Evolutionary conservation across 73 alveolate genomes (phyloP).

Genomic region (Paramecium octaurelia): DNA sequence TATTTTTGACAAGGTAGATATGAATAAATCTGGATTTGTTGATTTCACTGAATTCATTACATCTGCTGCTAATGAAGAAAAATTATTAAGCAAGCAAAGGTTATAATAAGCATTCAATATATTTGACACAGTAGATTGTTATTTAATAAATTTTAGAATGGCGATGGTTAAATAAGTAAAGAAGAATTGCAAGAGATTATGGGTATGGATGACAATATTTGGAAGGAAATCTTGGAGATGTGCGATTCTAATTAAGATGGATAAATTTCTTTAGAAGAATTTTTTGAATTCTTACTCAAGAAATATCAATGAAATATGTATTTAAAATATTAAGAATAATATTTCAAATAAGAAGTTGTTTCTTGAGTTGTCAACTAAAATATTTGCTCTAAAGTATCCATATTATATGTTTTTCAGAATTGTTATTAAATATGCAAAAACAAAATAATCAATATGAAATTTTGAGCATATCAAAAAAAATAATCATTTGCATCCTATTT

Average conservation of each 20-base stretch:
- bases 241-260: not conserved
- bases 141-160: not conserved
- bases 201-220: not conserved
- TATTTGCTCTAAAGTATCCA: not conserved
- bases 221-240: not conserved
- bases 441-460: too few species aligned
- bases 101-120: constrained; percentile 11
- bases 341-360: too few species aligned
- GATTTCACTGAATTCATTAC: constrained; percentile 48
- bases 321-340: not conserved
- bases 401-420: not conserved
- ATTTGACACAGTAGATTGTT: not conserved
- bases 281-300: not conserved
- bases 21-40: constrained; percentile 19
- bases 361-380: too few species aligned
- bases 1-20: constrained; percentile 45
- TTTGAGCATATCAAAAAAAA: too few species aligned
- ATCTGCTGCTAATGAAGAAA: not conserved
- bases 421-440: too few species aligned
- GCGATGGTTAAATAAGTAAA: constrained; percentile 42
- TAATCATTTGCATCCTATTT: too few species aligned
- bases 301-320: not conserved
- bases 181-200: not conserved
- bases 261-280: not conserved
- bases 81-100: not conserved